Evolutionary conservation across 2,329 filamentous ascomycete genomes (phyloP), one percentile per base, ranked within the genome.

Genomic region (Fusarium sp.): DNA sequence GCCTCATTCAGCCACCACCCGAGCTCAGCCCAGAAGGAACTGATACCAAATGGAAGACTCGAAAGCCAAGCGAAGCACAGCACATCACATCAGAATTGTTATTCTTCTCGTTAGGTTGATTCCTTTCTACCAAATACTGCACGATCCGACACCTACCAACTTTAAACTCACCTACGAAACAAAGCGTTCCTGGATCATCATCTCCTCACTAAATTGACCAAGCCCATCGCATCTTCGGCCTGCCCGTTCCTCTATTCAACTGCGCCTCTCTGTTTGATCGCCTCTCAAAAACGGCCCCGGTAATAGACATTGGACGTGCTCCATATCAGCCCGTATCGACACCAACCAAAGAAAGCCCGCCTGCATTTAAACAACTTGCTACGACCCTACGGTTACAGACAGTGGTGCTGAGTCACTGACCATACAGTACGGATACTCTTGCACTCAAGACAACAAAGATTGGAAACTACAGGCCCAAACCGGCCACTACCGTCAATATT

Each of bases 1-100:
- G 68, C 71, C 64, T 67, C 62, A 57, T 75, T 66, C 61, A 75
- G 73, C 73, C 73, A 75, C 70, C 71, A 47, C 44, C 44, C n/a
- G n/a, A 21, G 12, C 49, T 69, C 67, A 72, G 70, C 72, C 67
- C 62, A 71, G 59, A 50, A 60, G 37, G n/a, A 53, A 28, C 33
- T 28, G 33, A 53, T 16, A 53, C 33, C 33, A 37, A 9, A 16
- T 19, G 32, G 32, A 35, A n/a, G 46, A 32, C 46, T 49, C 46
- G 21, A 49, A 49, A 49, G 46, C 46, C 28, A 49, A 49, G 46
- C 19, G 46, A 47, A 46, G 44, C 44, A 10, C 5, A 46, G 12
- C 23, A 50, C n/a, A 35, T 52, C 49, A 35, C 32, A n/a, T 35
- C 32, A 35, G 32, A 52, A 19, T 52, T 35, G 15, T 25, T 21